phyloP scores from a whole-genome alignment of 495 filamentous ascomycete species.

The Acidomyces sp. region DNA sequence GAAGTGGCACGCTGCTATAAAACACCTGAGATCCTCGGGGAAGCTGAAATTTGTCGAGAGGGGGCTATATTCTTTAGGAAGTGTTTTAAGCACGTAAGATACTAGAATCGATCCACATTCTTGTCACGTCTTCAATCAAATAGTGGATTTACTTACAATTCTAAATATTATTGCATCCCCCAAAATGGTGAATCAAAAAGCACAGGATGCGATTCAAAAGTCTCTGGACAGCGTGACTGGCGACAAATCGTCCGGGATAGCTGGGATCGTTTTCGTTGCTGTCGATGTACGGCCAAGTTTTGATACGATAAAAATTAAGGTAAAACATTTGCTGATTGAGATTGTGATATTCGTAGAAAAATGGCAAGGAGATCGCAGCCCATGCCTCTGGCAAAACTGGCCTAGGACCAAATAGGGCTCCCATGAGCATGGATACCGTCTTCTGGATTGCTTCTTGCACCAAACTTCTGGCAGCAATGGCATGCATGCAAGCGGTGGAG shows the following conservation, averaged over 20 bases:
- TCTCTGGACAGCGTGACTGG: conserved; percentile 19
- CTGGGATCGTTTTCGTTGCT: conserved; percentile 36
- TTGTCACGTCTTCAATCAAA: too few relatives aligned
- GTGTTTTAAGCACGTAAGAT: too few relatives aligned
- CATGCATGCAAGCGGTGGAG: conserved; percentile 51
- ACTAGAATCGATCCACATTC: too few relatives aligned
- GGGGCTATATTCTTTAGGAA: too few relatives aligned
- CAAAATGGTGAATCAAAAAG: conserved; percentile 20
- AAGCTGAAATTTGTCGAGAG: too few relatives aligned
- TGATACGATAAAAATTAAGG: too few relatives aligned
- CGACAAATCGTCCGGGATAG: conserved; percentile 31
- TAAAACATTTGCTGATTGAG: too few relatives aligned
- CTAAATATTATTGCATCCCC: neutral
- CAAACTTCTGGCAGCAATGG: conserved; percentile 42
- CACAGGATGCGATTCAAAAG: conserved; percentile 15
- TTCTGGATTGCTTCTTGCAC: conserved; percentile 42
- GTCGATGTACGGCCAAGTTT: too few relatives aligned
- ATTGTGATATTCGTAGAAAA: too few relatives aligned
- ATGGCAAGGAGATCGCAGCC: conserved; percentile 37
- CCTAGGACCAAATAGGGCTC: conserved; percentile 22
- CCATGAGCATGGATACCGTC: conserved; percentile 39
- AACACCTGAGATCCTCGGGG: too few relatives aligned
- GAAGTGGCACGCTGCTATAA: neutral
- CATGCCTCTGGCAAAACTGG: conserved; percentile 37
- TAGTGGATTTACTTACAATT: neutral